These are phyloP conservation scores for Aspergillus latus DNA, from an alignment of 2,329 filamentous ascomycete species.

Conservation along the genomic window DNA sequence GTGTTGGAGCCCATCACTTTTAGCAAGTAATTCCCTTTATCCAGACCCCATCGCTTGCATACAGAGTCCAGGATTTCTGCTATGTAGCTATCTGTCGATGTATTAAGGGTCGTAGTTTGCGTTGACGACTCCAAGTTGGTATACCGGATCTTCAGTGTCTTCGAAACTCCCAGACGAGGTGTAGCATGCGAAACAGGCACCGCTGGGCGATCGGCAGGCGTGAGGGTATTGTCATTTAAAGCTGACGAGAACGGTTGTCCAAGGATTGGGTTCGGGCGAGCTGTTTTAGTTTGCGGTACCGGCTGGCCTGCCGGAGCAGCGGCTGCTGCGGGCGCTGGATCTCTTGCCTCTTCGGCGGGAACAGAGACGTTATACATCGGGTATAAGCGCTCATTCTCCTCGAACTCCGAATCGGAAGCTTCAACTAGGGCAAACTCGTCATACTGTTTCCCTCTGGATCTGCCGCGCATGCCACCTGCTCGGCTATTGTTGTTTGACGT, in stretches of 20 bases:
- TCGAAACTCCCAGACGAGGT: slow-evolving; percentile 58
- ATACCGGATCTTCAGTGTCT: slow-evolving; percentile 61
- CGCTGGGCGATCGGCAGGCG: slow-evolving; percentile 47
- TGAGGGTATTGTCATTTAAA: slow-evolving; percentile 46
- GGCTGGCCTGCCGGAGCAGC: slow-evolving; percentile 25
- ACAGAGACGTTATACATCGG: slow-evolving; percentile 48
- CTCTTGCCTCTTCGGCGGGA: slow-evolving; percentile 32
- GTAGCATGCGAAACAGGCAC: slow-evolving; percentile 48
- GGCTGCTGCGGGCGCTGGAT: slow-evolving; percentile 25
- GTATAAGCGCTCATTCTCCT: slow-evolving; percentile 59
- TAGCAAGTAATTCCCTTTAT: slow-evolving; percentile 63
- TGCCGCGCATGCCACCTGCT: slow-evolving; percentile 52
- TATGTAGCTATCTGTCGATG: slow-evolving; percentile 65
- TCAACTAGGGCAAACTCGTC: slow-evolving; percentile 67
- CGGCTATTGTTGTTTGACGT: slow-evolving; percentile 69
- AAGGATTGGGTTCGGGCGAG: slow-evolving; percentile 43
- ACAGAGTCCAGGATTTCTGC: slow-evolving; percentile 66
- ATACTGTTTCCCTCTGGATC: slow-evolving; percentile 63
- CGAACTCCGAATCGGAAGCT: slow-evolving; percentile 55
- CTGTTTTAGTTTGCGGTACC: slow-evolving; percentile 24
- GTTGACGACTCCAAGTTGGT: slow-evolving; percentile 59
- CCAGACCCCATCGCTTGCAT: slow-evolving; percentile 62
- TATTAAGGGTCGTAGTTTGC: slow-evolving; percentile 55
- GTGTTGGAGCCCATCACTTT: slow-evolving; percentile 64
- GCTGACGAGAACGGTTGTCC: slow-evolving; percentile 49